These are phyloP conservation scores for Globisporangium takayamanum DNA, from an alignment of 352 stramenopile genomes.

Conservation along the genomic window DNA sequence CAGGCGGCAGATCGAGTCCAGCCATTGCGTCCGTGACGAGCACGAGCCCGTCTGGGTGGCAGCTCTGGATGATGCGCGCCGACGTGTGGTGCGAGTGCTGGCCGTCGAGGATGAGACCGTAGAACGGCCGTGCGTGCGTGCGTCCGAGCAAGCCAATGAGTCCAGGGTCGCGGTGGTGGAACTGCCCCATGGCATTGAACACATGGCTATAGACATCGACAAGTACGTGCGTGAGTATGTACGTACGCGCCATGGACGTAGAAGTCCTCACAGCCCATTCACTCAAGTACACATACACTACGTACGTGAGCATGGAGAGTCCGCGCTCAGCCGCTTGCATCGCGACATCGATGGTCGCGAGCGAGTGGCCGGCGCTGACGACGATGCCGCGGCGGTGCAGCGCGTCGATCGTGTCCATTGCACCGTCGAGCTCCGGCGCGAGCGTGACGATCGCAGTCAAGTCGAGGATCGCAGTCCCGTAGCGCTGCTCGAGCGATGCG, in stretches of 20 bases:
- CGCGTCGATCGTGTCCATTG: conserved; percentile 22
- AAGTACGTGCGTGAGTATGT: neutral
- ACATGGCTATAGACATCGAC: conserved; percentile 40
- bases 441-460: conserved; percentile 80
- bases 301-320: conserved; percentile 76
- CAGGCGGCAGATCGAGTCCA: conserved; percentile 73
- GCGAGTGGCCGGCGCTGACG: conserved; percentile 72
- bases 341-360: conserved; percentile 61
- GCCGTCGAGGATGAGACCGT: conserved; percentile 84
- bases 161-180: conserved; percentile 88
- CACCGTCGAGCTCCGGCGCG: conserved; percentile 77
- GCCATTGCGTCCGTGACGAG: conserved; percentile 82
- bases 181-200: conserved; percentile 90
- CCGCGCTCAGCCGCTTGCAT: conserved; percentile 57
- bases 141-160: conserved; percentile 81
- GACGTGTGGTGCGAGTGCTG: conserved; percentile 79
- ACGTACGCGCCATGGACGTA: neutral
- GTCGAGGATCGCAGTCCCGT: conserved; percentile 35
- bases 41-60: conserved; percentile 70
- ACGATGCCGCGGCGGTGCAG: conserved; percentile 28
- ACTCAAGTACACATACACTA: conserved; percentile 1
- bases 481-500: conserved; percentile 39
- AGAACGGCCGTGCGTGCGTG: conserved; percentile 46
- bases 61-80: conserved; percentile 76
- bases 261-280: neutral